phyloP scores from a whole-genome alignment of 2,329 filamentous ascomycete species.

The Arthrobotrys sinensis region DNA sequence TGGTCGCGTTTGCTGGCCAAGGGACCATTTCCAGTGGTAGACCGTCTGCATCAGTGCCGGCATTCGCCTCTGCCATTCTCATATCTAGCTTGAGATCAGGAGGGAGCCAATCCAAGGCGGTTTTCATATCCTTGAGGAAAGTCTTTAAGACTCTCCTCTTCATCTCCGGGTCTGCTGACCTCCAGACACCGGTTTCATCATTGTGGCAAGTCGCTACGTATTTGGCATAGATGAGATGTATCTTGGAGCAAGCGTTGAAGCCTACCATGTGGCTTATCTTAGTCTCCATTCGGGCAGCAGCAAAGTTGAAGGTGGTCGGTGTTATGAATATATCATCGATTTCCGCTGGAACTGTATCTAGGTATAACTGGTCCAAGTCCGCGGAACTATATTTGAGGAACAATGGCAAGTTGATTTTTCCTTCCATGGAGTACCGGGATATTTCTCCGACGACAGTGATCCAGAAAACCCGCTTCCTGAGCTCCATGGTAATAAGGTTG shows the following conservation, averaged over 20 bases:
- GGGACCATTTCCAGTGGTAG: conserved; percentile 57
- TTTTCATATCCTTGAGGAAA: conserved; percentile 58
- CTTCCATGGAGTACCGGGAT: conserved; percentile 60
- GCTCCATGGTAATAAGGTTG: conserved; percentile 57
- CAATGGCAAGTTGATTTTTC: conserved; percentile 55
- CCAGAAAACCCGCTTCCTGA: conserved; percentile 60
- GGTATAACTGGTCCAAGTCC: conserved; percentile 52
- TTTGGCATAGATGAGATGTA: conserved; percentile 59
- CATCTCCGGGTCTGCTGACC: conserved; percentile 55
- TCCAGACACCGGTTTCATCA: conserved; percentile 59
- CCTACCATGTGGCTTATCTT: conserved; percentile 55
- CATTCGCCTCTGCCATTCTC: conserved; percentile 58
- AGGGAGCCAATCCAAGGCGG: conserved; percentile 55
- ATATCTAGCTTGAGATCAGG: conserved; percentile 56
- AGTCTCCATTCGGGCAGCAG: conserved; percentile 42
- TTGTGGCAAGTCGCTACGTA: conserved; percentile 57
- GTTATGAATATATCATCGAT: conserved; percentile 58
- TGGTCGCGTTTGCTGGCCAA: conserved; percentile 56
- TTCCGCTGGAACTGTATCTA: conserved; percentile 51
- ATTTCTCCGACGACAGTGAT: conserved; percentile 60
- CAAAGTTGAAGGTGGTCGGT: conserved; percentile 52
- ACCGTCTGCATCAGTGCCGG: conserved; percentile 56
- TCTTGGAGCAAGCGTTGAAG: conserved; percentile 60
- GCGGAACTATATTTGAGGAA: conserved; percentile 57
- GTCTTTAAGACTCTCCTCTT: conserved; percentile 59